Base-by-base conservation (phyloP, 73 alveolate species). In the Uronychia binucleata region DNA sequence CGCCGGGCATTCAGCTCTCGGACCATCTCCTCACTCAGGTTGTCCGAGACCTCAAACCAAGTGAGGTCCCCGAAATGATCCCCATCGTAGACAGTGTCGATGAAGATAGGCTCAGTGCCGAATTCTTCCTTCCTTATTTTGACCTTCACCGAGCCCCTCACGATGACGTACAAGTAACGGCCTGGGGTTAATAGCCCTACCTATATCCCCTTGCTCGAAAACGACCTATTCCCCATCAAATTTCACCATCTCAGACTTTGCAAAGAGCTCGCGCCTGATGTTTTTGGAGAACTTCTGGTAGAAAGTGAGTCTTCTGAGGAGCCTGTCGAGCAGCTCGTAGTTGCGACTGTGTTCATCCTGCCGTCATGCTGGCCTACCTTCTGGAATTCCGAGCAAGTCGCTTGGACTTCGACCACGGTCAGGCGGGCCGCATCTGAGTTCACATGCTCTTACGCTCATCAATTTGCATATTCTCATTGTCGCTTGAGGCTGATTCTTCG, bases 21-120 rank as follows among this genome's bases (percentile, higher is more conserved):
- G 33, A 85, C 86, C 86, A 77, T 76, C 27, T 85, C 91, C 1
- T 57, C 79, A 35, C 33, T 28, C 8, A 85, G 81, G 30, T 76
- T 33, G 0, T 85, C 86, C 0, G 82, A 34, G 19, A 28, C 86
- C 57, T 85, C 77, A 76, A 33, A 77, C 26, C 28, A 58, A 35
- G 67, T 77, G 31, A 57, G 77, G 58, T 85, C 91, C 27, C 91
- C 91, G 59, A 85, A 85, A 30, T 85, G 81, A 28, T 77, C 34
- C 13, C 91, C 91, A 75, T 83, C 90, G 30, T 83, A 83, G 33
- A 46, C n/a, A 26, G 84, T 83, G 31, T 83, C 67, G 19, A 46
- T 46, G 67, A 46, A 46, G 19, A 46, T 46, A 11, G 67, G 67
- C 19, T 46, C 67, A 46, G 19, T 5, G 19, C 67, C 67, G 19